phyloP scores from a whole-genome alignment of 345 rosid species.

The Psidium friedrichsthalianum region DNA sequence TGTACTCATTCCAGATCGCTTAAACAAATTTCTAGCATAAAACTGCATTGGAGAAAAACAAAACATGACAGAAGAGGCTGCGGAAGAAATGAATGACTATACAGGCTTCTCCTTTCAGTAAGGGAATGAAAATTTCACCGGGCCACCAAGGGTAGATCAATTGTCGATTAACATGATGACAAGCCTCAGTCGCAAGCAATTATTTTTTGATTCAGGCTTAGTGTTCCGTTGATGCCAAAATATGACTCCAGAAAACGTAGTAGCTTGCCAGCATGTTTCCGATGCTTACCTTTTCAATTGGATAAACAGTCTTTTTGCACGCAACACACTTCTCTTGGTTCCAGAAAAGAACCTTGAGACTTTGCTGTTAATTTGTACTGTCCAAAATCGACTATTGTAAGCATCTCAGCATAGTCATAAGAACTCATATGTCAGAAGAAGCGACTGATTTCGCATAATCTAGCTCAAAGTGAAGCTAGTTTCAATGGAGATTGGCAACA shows the following conservation, averaged over 20 bases:
- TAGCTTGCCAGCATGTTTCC: not conserved
- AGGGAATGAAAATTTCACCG: too few relatives aligned
- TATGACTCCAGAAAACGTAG: not conserved
- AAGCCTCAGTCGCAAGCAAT: not conserved
- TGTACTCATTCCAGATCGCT: not conserved
- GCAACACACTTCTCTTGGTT: conserved; percentile 72
- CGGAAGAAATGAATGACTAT: too few relatives aligned
- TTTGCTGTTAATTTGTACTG: conserved; percentile 41
- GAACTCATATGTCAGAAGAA: not conserved
- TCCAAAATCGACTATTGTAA: not conserved
- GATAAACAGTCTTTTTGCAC: conserved; percentile 72
- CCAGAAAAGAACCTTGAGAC: conserved; percentile 64
- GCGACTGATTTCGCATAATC: not conserved
- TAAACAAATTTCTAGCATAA: too few relatives aligned
- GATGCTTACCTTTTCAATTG: conserved; percentile 46
- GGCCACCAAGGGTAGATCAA: not conserved
- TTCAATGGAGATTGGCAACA: not conserved
- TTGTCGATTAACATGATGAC: not conserved
- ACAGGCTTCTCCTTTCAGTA: too few relatives aligned
- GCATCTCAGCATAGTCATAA: not conserved
- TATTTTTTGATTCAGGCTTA: not conserved
- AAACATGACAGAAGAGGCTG: too few relatives aligned
- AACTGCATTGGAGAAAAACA: too few relatives aligned
- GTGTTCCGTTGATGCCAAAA: not conserved
- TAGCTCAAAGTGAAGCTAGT: not conserved